A percentile compares a stretch with the other conserved stretches of the same genome.
These are phyloP conservation scores for Pseudocercospora cruenta DNA, from an alignment of 2,329 filamentous ascomycete genomes.

Conservation along the genomic window DNA sequence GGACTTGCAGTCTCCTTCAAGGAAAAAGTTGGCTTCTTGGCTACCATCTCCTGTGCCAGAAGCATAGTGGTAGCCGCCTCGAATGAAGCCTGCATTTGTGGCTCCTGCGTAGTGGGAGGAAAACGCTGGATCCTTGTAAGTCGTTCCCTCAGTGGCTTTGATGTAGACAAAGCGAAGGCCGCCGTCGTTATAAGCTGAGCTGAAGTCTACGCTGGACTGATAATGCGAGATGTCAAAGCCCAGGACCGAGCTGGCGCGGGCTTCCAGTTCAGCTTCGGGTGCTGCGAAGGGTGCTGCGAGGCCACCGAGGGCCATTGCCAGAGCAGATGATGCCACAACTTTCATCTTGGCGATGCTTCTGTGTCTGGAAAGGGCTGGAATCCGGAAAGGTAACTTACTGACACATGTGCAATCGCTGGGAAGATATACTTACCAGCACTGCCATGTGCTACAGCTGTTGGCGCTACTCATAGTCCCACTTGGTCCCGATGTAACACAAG, in stretches of 20 bases:
- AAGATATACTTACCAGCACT: not conserved
- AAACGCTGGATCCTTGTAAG: constrained; percentile 42
- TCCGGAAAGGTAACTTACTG: not conserved
- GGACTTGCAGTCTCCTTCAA: constrained; percentile 54
- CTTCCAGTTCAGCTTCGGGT: not conserved
- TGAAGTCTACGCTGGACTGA: constrained; percentile 39
- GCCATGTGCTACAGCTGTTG: not conserved
- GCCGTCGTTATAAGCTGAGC: constrained; percentile 36
- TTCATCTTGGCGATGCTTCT: constrained; percentile 7
- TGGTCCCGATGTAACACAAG: not conserved
- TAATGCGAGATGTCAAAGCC: constrained; percentile 44
- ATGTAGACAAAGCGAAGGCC: constrained; percentile 42
- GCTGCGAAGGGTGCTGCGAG: constrained; percentile 10
- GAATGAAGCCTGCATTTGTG: constrained; percentile 57
- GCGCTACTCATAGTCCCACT: not conserved
- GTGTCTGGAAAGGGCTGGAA: not conserved
- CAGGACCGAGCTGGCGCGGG: constrained; percentile 28
- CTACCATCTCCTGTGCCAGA: constrained; percentile 51
- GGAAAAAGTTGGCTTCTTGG: constrained; percentile 58
- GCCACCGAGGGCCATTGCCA: constrained; percentile 13
- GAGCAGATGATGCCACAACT: not conserved
- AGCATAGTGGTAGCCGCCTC: constrained; percentile 62
- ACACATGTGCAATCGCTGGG: not conserved
- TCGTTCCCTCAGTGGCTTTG: constrained; percentile 32
- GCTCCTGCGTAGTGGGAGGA: constrained; percentile 55